Evolutionary conservation across 2,329 filamentous ascomycete genomes (phyloP).

Genomic region (Fusarium guadeloupense): DNA sequence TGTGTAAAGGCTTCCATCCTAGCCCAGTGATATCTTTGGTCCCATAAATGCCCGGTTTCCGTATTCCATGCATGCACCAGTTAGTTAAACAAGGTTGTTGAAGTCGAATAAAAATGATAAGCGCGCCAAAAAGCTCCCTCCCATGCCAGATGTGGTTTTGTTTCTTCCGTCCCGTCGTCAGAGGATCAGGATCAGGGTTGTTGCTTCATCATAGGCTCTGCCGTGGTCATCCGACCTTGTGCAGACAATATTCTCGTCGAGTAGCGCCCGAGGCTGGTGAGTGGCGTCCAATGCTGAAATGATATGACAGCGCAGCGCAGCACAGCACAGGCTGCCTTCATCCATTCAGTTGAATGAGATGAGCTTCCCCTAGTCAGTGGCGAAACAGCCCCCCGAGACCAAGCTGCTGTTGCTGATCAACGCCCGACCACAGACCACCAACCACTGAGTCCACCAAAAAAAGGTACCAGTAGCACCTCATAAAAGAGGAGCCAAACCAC

Average conservation of each 20-base stretch:
- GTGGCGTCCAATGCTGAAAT: constrained; percentile 34
- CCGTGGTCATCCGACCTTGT: constrained; percentile 26
- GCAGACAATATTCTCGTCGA: constrained; percentile 7
- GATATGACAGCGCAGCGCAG: no score
- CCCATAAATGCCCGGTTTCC: constrained; percentile 36
- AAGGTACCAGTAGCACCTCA: constrained; percentile 24
- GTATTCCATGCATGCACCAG: constrained; percentile 36
- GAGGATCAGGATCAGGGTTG: constrained; percentile 1
- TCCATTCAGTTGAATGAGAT: constrained; percentile 6
- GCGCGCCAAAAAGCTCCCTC: constrained; percentile 25
- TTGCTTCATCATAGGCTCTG: constrained; percentile 12
- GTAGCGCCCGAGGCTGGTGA: constrained; percentile 20
- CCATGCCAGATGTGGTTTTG: constrained; percentile 20
- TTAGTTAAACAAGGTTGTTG: constrained; percentile 7
- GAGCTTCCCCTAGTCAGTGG: constrained; percentile 19
- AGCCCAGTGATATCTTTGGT: constrained; percentile 32
- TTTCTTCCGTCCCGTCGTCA: background rate
- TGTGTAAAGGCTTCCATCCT: constrained; percentile 11
- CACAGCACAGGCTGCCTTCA: no score
- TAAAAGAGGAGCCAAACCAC: constrained; percentile 7
- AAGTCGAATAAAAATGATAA: constrained; percentile 15
- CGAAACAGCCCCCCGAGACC: constrained; percentile 11
- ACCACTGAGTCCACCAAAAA: constrained; percentile 12
- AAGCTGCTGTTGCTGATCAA: constrained; percentile 5
- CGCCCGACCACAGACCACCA: background rate